Evolutionary conservation across 108 stramenopile species (phyloP), one percentile per base, ranked within the genome.

Genomic region (Aurantiochytrium sp.): DNA sequence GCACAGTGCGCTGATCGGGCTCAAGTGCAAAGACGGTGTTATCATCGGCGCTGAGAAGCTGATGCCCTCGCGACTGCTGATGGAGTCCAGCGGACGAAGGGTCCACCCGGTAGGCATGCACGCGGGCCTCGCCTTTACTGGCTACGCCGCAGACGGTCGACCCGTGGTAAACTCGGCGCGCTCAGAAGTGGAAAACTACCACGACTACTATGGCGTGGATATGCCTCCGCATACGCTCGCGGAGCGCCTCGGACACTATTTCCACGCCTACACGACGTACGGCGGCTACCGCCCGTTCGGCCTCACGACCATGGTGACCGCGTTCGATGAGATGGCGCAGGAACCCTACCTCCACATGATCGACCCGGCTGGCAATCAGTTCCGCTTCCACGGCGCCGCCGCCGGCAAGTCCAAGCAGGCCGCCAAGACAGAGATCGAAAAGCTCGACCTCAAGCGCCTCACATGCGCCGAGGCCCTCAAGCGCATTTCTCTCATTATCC

Each of bases 371-470:
- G 98, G 99, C 3, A 95, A 94, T 6, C 37, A 37, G 50, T 36
- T n/a, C 87, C 93, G 93, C 53, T 99, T 96, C 88, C 98, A 94
- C 86, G 99, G 96, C 15, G 95, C 95, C 31, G 98, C 99, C 6
- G 95, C 96, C 12, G 99, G 99, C 31, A 97, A 98, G 92, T 98
- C 98, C 65, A 93, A 96, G 69, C 98, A 99, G 90, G 95, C 96
- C 24, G 98, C 98, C 55, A 97, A 97, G 94, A 99, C 98, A 42
- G 99, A 99, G 91, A 92, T 99, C 93, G 98, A 99, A 90, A 99
- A 99, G 92, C 88, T 68, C 86, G 39, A 90, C 68, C 68, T 90
- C 68, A 45, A 65, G 42, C 55, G 59, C 37, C 90, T 93, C 68
- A 93, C 94, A 3, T 93, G 91, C 90, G 55, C 41, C 36, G 97